phyloP scores from a whole-genome alignment of 768 basidiomycete species.

The Termitomyces bulborhizus region DNA sequence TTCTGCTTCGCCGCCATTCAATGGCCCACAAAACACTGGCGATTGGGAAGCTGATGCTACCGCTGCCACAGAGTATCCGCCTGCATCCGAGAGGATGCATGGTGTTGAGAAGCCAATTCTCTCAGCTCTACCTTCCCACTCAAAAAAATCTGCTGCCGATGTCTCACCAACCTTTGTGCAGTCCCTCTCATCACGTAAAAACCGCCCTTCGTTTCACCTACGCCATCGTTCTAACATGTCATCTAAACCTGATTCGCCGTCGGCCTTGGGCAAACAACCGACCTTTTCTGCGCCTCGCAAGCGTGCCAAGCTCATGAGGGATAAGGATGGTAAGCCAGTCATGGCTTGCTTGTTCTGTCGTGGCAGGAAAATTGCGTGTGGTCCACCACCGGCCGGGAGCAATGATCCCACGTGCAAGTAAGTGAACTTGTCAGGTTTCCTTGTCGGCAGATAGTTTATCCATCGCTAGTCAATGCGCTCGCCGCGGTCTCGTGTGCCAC shows the following conservation, averaged over 20 bases:
- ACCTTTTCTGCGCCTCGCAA: not conserved
- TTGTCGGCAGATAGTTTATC: not conserved
- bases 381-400: constrained; percentile 30
- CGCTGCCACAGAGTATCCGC: not conserved
- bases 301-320: constrained; percentile 1
- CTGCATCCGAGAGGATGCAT: not conserved
- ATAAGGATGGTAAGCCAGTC: constrained; percentile 27
- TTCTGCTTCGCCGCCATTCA: not conserved
- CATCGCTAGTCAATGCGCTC: constrained; percentile 8
- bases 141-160: not conserved
- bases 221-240: not conserved
- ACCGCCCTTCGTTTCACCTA: not conserved
- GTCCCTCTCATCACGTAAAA: not conserved
- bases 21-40: constrained; percentile 5
- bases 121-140: not conserved
- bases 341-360: constrained; percentile 46
- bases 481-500: constrained; percentile 5
- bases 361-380: constrained; percentile 48
- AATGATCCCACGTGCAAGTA: constrained; percentile 44
- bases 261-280: not conserved
- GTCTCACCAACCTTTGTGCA: not conserved
- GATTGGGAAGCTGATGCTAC: constrained; percentile 13
- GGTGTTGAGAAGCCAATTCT: not conserved
- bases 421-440: constrained; percentile 17
- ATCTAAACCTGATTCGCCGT: not conserved